These are phyloP conservation scores for Saccharomyces hybrid DNA, from an alignment of 1,139 yeast genomes.

Conservation along the genomic window DNA sequence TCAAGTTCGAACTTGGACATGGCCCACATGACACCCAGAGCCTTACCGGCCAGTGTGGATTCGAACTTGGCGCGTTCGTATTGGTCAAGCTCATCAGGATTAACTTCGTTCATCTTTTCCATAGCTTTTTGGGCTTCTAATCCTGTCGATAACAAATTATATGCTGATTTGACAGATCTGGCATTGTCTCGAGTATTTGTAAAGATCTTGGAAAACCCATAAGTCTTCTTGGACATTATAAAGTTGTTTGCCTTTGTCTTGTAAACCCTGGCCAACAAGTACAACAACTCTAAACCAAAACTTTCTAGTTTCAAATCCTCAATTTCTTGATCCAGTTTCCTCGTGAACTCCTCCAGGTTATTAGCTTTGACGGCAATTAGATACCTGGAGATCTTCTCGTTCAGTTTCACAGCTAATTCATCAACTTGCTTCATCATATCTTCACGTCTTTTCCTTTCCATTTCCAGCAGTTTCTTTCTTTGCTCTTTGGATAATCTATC, in stretches of 20 bases:
- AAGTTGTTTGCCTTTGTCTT: conserved; percentile 47
- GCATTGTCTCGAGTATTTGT: conserved; percentile 70
- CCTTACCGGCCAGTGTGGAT: conserved; percentile 60
- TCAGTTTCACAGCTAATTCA: conserved; percentile 43
- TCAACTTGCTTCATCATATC: conserved; percentile 49
- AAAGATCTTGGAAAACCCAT: conserved; percentile 56
- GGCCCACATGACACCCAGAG: conserved; percentile 74
- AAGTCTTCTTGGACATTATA: conserved; percentile 57
- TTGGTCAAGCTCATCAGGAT: conserved; percentile 43
- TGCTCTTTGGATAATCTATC: conserved; percentile 42
- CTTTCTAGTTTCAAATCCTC: conserved; percentile 74
- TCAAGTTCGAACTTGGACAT: conserved; percentile 68
- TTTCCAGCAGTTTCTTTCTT: conserved; percentile 45
- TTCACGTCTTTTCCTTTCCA: conserved; percentile 49
- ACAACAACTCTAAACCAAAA: conserved; percentile 68
- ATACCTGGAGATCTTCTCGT: conserved; percentile 35
- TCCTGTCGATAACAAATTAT: conserved; percentile 60
- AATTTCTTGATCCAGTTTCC: conserved; percentile 46
- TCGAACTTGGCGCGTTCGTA: conserved; percentile 55
- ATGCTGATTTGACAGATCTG: conserved; percentile 60
- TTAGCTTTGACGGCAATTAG: conserved; percentile 29
- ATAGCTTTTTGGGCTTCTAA: conserved; percentile 67
- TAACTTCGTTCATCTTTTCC: conserved; percentile 56
- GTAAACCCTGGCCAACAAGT: conserved; percentile 62
- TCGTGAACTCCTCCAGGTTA: conserved; percentile 34